These are phyloP conservation scores for Penicillium malachiteum DNA, from an alignment of 495 filamentous ascomycete genomes.

Conservation along the genomic window DNA sequence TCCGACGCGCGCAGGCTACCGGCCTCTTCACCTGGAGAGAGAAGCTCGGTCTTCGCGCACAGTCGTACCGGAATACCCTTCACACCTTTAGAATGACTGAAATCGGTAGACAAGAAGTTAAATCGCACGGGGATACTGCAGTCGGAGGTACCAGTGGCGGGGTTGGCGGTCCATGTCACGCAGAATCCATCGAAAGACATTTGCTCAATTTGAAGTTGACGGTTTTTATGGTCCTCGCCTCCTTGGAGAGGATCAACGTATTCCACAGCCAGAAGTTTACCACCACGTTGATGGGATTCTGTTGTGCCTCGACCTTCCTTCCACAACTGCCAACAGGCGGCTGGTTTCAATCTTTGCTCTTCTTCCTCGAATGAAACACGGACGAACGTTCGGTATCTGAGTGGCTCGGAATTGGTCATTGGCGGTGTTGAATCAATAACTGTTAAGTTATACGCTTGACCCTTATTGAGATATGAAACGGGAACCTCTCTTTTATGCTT, in stretches of 20 bases:
- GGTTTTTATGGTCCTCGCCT: slow-evolving; percentile 63
- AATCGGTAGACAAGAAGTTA: slow-evolving; percentile 96
- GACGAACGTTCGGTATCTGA: slow-evolving; percentile 78
- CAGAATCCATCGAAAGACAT: slow-evolving; percentile 90
- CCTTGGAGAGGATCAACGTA: slow-evolving; percentile 75
- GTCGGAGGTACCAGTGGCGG: slow-evolving; percentile 57
- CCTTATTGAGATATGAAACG: slow-evolving; percentile 92
- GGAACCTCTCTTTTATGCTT: slow-evolving; percentile 81
- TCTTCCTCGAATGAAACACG: slow-evolving; percentile 93
- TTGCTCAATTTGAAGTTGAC: slow-evolving; percentile 73
- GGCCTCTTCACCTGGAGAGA: slow-evolving; percentile 38
- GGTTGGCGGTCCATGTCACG: slow-evolving; percentile 76
- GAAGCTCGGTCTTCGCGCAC: slow-evolving; percentile 80
- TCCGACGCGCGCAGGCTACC: slow-evolving; percentile 53
- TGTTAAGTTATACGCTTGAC: slow-evolving; percentile 83
- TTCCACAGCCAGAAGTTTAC: slow-evolving; percentile 86
- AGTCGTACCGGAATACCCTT: slow-evolving; percentile 90
- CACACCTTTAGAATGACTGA: slow-evolving; percentile 94
- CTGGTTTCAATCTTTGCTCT: slow-evolving; percentile 75
- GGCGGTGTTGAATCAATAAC: slow-evolving; percentile 62
- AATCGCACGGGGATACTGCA: slow-evolving; percentile 84
- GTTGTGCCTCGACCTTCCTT: slow-evolving; percentile 88
- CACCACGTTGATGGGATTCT: slow-evolving; percentile 85
- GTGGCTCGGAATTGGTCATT: slow-evolving; percentile 43
- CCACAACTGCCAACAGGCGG: slow-evolving; percentile 89